phyloP scores from a whole-genome alignment of 2,329 filamentous ascomycete species.

The Teratosphaeria viscida region DNA sequence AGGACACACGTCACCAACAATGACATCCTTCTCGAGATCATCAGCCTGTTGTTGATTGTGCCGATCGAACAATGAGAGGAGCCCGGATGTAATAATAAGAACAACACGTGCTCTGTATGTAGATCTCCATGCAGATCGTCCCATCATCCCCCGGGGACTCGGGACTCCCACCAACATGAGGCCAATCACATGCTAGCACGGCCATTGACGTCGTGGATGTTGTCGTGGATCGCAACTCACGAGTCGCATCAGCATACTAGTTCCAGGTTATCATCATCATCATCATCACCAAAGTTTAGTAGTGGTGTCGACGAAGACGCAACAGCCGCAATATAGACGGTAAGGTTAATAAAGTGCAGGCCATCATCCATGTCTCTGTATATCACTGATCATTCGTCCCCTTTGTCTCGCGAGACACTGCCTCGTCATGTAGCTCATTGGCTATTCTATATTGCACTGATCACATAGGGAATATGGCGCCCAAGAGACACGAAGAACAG shows the following conservation, averaged over 20 bases:
- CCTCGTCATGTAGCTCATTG: neutral
- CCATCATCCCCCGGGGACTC: too few species aligned
- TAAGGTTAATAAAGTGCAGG: neutral
- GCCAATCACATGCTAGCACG: neutral
- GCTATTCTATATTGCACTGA: neutral
- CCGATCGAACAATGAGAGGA: neutral
- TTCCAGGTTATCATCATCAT: neutral
- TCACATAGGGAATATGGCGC: neutral
- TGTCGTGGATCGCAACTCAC: neutral
- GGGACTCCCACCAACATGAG: neutral
- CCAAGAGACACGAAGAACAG: neutral
- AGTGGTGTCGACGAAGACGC: neutral
- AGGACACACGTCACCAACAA: neutral
- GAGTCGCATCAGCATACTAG: neutral
- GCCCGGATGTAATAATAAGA: neutral
- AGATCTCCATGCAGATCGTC: neutral
- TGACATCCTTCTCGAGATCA: neutral
- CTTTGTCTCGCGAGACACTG: neutral
- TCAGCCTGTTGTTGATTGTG: neutral
- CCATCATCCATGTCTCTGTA: neutral
- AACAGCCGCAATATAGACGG: neutral
- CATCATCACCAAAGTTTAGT: neutral
- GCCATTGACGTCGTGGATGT: neutral
- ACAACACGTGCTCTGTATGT: neutral
- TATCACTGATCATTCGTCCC: neutral